Percentiles rank a stretch among this genome's conserved stretches.
Evolutionary conservation across 1,284 basidiomycete genomes (phyloP).

Genomic region (Xanthoconium separans): DNA sequence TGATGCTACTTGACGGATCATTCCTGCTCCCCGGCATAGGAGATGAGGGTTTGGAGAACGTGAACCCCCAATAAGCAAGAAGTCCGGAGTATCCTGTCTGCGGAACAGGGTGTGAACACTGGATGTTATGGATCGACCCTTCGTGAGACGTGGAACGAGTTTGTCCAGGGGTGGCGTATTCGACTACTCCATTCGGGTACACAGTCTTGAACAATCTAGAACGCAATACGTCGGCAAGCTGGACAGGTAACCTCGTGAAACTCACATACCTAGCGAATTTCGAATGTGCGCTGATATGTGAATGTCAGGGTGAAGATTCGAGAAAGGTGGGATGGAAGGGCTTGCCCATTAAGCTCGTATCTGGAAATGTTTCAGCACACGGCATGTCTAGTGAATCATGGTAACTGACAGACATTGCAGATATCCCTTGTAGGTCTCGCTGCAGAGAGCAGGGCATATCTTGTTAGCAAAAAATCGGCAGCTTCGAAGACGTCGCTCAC

Average conservation of each 20-base stretch:
- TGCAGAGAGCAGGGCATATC: constrained; percentile 24
- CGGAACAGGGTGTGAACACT: constrained; percentile 21
- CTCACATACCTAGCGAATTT: constrained; percentile 63
- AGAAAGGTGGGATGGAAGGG: constrained; percentile 9
- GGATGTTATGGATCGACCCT: constrained; percentile 31
- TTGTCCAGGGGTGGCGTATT: constrained; percentile 48
- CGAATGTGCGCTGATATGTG: constrained; percentile 55
- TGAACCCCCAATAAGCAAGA: constrained; percentile 35
- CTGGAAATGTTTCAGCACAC: constrained; percentile 29
- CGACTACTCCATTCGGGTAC: constrained; percentile 65
- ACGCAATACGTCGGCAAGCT: background rate
- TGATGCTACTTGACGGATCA: constrained; percentile 45
- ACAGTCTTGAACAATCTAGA: constrained; percentile 68
- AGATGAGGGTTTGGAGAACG: constrained; percentile 20
- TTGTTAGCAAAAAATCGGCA: background rate
- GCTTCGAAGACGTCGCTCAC: constrained; percentile 23
- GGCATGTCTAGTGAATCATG: background rate
- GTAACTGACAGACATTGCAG: constrained; percentile 67
- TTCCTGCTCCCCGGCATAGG: constrained; percentile 14
- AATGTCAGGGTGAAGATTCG: no score
- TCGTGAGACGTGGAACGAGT: constrained; percentile 45
- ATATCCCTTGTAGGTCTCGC: constrained; percentile 78
- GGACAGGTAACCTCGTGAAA: background rate
- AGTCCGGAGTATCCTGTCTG: constrained; percentile 32
- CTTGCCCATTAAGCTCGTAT: constrained; percentile 61